Evolutionary conservation across 2,329 filamentous ascomycete species (phyloP), one percentile per base, ranked within the genome.

Genomic region (Scopulariopsis brevicaulis): DNA sequence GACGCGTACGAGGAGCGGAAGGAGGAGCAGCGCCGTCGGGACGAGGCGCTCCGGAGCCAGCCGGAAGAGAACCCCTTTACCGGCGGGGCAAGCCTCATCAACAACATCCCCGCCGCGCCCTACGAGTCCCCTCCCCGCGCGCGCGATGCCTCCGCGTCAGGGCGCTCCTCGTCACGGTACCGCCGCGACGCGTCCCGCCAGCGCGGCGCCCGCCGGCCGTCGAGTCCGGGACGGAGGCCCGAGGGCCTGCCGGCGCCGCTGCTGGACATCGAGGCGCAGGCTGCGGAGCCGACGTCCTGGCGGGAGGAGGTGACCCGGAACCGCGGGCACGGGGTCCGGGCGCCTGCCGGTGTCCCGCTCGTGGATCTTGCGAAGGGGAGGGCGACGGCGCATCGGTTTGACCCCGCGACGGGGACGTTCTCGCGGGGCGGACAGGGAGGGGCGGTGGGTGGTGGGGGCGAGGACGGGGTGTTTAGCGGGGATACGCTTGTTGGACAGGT

Each of bases 201-300:
- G 62, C 56, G 58, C n/a, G 60, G 35, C 59, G 60, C 14, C 53
- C 56, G 59, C 58, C 22, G 58, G 62, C 6, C 60, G 64, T 37
- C 22, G 52, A 11, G 57, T 54, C 32, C 54, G 60, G 54, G 65
- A 66, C 4, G 65, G 64, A 65, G 69, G 57, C 63, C 66, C 54
- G 65, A 62, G 22, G 58, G 51, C 34, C 50, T 34, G n/a, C 56
- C 34, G 14, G 32, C 28, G 61, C 86, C 87, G 1, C 75, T 91
- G 6, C 71, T 91, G 34, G 87, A 89, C 64, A 76, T 90, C 48
- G 84, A 63, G 40, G 65, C 83, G 0, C 83, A 84, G 0, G 74
- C 77, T 54, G 87, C 85, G 61, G 85, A 53, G 20, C 48, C 85
- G 20, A 77, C 85, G 67, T 77, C 78, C 65, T 70, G 74, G 57